Evolutionary conservation across 768 basidiomycete species (phyloP), one percentile per base, ranked within the genome.

Genomic region (Pleurotus eryngii): DNA sequence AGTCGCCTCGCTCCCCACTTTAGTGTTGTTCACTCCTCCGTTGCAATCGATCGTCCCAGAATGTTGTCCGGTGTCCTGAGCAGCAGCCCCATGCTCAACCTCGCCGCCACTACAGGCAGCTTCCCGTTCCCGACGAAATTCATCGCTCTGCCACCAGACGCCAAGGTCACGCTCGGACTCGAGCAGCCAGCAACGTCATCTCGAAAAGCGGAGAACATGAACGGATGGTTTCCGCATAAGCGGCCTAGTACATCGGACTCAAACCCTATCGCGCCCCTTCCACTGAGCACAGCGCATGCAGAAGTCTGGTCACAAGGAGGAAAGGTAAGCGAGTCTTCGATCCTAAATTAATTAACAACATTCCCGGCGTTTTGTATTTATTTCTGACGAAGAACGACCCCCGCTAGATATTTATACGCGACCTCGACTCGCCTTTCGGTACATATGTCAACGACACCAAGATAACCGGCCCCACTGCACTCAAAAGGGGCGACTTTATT

Each of bases 401-500:
- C 12, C 14, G 14, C 58, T 35, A 82, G 81, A 64, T 80, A 14
- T 76, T 72, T 55, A 74, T 82, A 55, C 73, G 74, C 39, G 81
- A 82, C 63, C 70, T 78, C 45, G 72, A 74, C 15, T 73, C 79
- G 5, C 61, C 74, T 5, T 76, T 79, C 53, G 80, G 81, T 9
- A 82, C 81, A 30, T 78, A 70, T 60, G 68, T 82, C 49, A 82
- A 82, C 57, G 76, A 75, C 27, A 57, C 69, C 56, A 72, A 70
- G 59, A 71, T 81, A 37, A 68, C 67, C 17, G 64, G 72, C 15
- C 70, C 69, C 43, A 75, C 71, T 0, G 56, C 67, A 4, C 65
- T 82, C 22, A 72, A 71, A 53, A 63, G 69, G 7, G 78, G 78
- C 17, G 81, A 82, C 58, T 67, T 72, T 5, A 63, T 82, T 59